Conservation (phyloP, 768 basidiomycete genomes). For the Megacollybia marginata region DNA sequence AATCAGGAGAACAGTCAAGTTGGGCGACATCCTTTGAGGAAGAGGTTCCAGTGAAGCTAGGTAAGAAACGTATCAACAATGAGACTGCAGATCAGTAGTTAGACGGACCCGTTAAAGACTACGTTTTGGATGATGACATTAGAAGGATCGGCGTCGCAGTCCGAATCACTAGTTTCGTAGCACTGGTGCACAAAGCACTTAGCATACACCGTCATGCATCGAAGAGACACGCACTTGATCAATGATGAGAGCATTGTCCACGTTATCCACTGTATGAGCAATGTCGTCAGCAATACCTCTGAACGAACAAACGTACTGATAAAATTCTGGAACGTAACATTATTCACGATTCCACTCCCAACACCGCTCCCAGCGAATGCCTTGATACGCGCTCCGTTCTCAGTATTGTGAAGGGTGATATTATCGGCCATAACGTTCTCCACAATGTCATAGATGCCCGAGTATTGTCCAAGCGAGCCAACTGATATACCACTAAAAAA, state of each 20-base stretch:
- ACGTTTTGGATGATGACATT: constrained; percentile 52
- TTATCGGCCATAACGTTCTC: constrained; percentile 53
- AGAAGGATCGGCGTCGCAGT: constrained; percentile 47
- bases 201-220: not conserved
- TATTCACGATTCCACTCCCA: constrained; percentile 51
- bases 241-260: constrained; percentile 54
- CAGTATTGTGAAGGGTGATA: constrained; percentile 51
- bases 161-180: constrained; percentile 39
- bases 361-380: constrained; percentile 56
- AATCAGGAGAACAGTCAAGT: constrained; percentile 49
- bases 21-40: constrained; percentile 46
- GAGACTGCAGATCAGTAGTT: not conserved
- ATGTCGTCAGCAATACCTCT: too few relatives aligned
- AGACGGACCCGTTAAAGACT: constrained; percentile 39
- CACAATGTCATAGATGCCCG: constrained; percentile 50
- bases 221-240: constrained; percentile 33
- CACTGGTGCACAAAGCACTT: constrained; percentile 22
- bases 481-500: constrained; percentile 45
- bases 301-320: constrained; percentile 1
- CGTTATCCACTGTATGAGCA: constrained; percentile 29
- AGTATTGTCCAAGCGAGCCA: constrained; percentile 49
- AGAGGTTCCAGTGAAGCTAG: constrained; percentile 51
- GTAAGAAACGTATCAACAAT: not conserved
- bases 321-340: constrained; percentile 48
- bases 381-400: constrained; percentile 66